A percentile compares a stretch with the other conserved stretches of the same genome.
phyloP scores from a whole-genome alignment of 2,329 filamentous ascomycete species.

The Monosporascus sp. region DNA sequence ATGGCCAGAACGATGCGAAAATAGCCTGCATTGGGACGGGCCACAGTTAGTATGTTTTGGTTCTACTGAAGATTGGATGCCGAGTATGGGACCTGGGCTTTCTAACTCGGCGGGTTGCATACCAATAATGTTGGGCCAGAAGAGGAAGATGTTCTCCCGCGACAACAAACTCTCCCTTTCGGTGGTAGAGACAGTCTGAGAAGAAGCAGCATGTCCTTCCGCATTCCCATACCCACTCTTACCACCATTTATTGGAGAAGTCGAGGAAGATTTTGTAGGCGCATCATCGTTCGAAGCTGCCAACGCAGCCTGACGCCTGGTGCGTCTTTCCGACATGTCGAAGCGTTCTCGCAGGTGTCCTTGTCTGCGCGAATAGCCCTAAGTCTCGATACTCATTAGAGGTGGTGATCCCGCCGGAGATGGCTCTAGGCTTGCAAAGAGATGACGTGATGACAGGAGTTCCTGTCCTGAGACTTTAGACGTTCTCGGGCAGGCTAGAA shows the following conservation, averaged over 20 bases:
- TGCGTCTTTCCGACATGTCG: slow-evolving; percentile 23
- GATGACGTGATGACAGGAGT: not conserved
- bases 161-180: slow-evolving; percentile 31
- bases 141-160: slow-evolving; percentile 74
- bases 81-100: too few relatives aligned
- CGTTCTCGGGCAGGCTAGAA: too few relatives aligned
- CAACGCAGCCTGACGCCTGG: slow-evolving; percentile 23
- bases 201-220: too few relatives aligned
- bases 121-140: slow-evolving; percentile 80
- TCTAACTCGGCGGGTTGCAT: slow-evolving; percentile 22
- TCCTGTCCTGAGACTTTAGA: too few relatives aligned
- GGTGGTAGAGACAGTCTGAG: slow-evolving; percentile 24
- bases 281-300: slow-evolving; percentile 15
- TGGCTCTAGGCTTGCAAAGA: not conserved
- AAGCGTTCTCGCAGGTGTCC: not conserved
- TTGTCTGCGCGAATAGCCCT: not conserved
- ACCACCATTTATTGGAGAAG: slow-evolving; percentile 39
- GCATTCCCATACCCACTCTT: slow-evolving; percentile 15
- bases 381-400: not conserved
- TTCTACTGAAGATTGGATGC: too few relatives aligned
- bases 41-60: too few relatives aligned
- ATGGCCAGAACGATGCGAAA: slow-evolving; percentile 74
- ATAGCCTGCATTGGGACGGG: slow-evolving; percentile 52
- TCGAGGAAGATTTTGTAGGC: slow-evolving; percentile 10
- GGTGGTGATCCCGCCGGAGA: too few relatives aligned